phyloP scores from a whole-genome alignment of 73 alveolate species.

The Effrenium voratum region DNA sequence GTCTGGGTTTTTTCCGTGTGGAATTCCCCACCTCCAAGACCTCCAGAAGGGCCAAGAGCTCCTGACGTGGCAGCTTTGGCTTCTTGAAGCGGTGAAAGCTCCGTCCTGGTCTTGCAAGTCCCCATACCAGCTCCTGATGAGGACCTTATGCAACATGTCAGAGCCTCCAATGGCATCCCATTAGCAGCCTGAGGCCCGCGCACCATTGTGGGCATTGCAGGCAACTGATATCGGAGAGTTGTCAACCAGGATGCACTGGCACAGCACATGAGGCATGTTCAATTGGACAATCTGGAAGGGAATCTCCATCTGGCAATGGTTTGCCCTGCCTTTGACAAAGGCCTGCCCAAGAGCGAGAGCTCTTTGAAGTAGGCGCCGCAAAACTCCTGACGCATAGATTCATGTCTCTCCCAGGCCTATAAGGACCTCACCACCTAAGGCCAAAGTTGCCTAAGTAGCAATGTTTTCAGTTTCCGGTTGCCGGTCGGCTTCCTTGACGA shows the following conservation, averaged over 20 bases:
- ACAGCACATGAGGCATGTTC: not conserved
- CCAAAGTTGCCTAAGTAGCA: not conserved
- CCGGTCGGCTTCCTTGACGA: no score
- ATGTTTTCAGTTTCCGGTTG: no score
- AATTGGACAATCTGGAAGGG: not conserved
- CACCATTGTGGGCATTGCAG: slow-evolving; percentile 80
- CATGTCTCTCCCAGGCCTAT: no score
- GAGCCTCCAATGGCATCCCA: not conserved
- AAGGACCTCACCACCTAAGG: no score
- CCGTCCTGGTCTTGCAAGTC: slow-evolving; percentile 76
- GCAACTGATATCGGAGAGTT: slow-evolving; percentile 83
- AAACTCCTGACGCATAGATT: slow-evolving; percentile 29
- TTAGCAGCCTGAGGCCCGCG: not conserved
- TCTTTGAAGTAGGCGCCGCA: slow-evolving; percentile 87
- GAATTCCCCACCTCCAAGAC: slow-evolving; percentile 83
- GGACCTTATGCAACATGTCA: slow-evolving; percentile 19
- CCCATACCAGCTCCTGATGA: slow-evolving; percentile 89
- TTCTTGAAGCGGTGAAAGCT: no score
- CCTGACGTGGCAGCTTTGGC: slow-evolving; percentile 2
- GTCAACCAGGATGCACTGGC: slow-evolving; percentile 91
- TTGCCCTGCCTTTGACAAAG: slow-evolving; percentile 30
- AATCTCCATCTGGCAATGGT: not conserved
- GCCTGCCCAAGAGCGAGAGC: slow-evolving; percentile 65
- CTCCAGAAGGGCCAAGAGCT: slow-evolving; percentile 78
- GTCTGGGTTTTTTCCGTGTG: no score